Conservation (phyloP, 345 rosid genomes). For the Linum trigynum region DNA sequence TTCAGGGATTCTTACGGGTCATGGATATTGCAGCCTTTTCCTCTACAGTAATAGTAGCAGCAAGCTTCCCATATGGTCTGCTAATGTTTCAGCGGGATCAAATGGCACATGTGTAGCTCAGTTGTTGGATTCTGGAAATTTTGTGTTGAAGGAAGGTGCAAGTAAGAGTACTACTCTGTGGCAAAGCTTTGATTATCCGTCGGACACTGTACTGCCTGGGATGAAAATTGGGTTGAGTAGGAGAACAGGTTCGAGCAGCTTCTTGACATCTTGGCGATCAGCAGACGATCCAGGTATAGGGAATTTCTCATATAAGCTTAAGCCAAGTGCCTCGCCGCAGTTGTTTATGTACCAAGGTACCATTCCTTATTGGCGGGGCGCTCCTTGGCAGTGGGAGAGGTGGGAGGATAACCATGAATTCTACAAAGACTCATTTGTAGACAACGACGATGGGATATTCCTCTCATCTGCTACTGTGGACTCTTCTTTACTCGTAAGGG, state of each 20-base stretch:
- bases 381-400: background rate
- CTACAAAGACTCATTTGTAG: background rate
- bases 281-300: background rate
- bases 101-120: background rate
- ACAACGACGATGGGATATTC: background rate
- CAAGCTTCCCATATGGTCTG: slow-evolving; percentile 13
- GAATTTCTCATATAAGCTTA: background rate
- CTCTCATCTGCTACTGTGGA: background rate
- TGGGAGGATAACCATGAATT: background rate
- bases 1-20: slow-evolving; percentile 10
- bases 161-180: background rate
- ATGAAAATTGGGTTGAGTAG: background rate
- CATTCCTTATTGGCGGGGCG: background rate
- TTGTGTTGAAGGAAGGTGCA: background rate
- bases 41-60: background rate
- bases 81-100: slow-evolving; percentile 1
- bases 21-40: slow-evolving; percentile 14
- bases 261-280: background rate
- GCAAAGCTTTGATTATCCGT: background rate
- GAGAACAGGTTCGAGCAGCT: background rate
- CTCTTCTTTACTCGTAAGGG: background rate
- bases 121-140: slow-evolving; percentile 16
- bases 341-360: background rate
- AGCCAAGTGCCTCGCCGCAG: background rate
- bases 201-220: background rate